Evolutionary conservation across 371 early-diverging fungal species (phyloP).

Genomic region (Zychaea mexicana): DNA sequence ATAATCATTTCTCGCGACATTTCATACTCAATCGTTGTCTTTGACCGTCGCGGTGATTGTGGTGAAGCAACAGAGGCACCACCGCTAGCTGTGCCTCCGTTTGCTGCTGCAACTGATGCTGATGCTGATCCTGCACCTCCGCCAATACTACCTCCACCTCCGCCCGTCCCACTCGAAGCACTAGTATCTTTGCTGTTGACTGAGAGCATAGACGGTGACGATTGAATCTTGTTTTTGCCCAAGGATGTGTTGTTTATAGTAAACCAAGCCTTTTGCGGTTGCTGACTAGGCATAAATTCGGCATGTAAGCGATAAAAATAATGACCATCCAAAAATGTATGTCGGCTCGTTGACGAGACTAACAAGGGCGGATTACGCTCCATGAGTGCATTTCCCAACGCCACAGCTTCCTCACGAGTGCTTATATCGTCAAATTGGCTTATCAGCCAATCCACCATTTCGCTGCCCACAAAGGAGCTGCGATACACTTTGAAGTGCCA

Average conservation of each 20-base stretch:
- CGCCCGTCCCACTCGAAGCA: not conserved
- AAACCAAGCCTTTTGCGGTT: conserved; percentile 26
- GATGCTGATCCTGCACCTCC: not conserved
- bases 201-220: not conserved
- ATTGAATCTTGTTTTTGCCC: not conserved
- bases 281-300: conserved; percentile 53
- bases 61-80: not conserved
- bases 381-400: conserved; percentile 80
- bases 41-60: not conserved
- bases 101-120: too few species aligned
- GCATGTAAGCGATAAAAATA: conserved; percentile 86
- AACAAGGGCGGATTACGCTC: conserved; percentile 71
- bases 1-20: conserved; percentile 72
- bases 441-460: conserved; percentile 91
- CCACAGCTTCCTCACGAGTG: conserved; percentile 83
- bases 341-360: conserved; percentile 73
- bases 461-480: conserved; percentile 83
- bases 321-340: conserved; percentile 88
- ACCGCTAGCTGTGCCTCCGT: not conserved
- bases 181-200: not conserved
- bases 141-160: not conserved
- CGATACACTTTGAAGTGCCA: conserved; percentile 89
- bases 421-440: conserved; percentile 77
- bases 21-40: conserved; percentile 23
- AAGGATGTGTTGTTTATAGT: conserved; percentile 11